Conservation (phyloP, 148 eudicot species). For the Heliosperma pusillum region DNA sequence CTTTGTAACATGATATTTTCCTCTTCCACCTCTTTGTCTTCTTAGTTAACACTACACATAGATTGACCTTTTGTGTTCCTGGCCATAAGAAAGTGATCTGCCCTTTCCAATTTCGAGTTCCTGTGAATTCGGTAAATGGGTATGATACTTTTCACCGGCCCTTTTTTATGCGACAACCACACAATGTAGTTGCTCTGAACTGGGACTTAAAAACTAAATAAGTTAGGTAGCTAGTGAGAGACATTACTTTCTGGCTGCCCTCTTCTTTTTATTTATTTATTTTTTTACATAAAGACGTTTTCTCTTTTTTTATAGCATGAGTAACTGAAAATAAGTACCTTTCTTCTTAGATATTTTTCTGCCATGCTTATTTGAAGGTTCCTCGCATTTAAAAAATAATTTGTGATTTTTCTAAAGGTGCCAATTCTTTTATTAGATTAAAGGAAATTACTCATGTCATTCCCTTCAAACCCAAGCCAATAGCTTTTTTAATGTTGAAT, state of each 20-base stretch:
- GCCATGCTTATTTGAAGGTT: background rate
- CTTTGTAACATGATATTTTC: background rate
- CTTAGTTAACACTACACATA: background rate
- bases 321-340: background rate
- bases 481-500: background rate
- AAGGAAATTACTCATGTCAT: background rate
- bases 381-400: background rate
- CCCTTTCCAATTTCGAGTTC: background rate
- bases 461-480: background rate
- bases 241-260: background rate
- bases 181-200: too few relatives aligned
- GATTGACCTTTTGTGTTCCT: background rate
- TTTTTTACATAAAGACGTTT: background rate
- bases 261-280: too few relatives aligned
- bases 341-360: background rate
- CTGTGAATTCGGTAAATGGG: background rate
- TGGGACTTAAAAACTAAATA: background rate
- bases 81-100: background rate
- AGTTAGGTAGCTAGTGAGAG: background rate
- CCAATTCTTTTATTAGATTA: background rate
- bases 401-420: background rate
- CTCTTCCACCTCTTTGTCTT: background rate
- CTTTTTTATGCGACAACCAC: background rate
- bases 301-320: background rate
- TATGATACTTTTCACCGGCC: background rate